A percentile compares a stretch with the other conserved stretches of the same genome.
Conservation (phyloP, 2,329 filamentous ascomycete genomes). For the Aspergillus flavus region DNA sequence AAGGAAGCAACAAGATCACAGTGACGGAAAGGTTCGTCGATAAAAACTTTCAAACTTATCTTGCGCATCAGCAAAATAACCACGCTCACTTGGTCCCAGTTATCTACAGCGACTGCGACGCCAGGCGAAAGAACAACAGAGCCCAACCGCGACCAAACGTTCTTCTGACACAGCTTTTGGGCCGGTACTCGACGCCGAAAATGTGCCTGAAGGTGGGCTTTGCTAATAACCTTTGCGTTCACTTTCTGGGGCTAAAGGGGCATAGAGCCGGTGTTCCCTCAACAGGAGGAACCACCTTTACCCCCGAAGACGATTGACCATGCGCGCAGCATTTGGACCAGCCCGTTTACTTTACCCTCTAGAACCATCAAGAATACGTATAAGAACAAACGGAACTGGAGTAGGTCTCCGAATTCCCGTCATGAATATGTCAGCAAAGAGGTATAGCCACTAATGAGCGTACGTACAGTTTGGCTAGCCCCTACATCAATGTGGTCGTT, state of each 20-base stretch:
- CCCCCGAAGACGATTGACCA: slow-evolving; percentile 12
- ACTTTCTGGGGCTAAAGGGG: slow-evolving; percentile 8
- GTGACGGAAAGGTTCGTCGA: slow-evolving; percentile 36
- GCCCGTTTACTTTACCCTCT: slow-evolving; percentile 26
- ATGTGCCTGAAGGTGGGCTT: not conserved
- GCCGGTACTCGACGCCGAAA: not conserved
- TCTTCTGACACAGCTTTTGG: slow-evolving; percentile 29
- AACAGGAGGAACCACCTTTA: slow-evolving; percentile 19
- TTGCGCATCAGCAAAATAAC: not conserved
- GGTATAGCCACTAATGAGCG: not conserved
- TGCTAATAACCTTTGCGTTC: slow-evolving; percentile 10
- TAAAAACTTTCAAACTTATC: not conserved
- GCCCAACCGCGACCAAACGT: slow-evolving; percentile 23
- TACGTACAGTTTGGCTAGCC: slow-evolving; percentile 24
- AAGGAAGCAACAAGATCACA: slow-evolving; percentile 30
- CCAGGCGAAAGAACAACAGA: slow-evolving; percentile 31
- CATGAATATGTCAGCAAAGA: not conserved
- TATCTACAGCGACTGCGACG: slow-evolving; percentile 21
- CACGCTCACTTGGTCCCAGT: slow-evolving; percentile 7
- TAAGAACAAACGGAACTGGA: slow-evolving; percentile 34
- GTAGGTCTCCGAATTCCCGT: slow-evolving; percentile 23
- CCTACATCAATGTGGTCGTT: slow-evolving; percentile 29
- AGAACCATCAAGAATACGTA: slow-evolving; percentile 23
- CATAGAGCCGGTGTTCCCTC: not conserved
- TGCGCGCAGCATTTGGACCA: slow-evolving; percentile 24